phyloP scores from a whole-genome alignment of 352 stramenopile genomes.

The Phytophthora palmivora region DNA sequence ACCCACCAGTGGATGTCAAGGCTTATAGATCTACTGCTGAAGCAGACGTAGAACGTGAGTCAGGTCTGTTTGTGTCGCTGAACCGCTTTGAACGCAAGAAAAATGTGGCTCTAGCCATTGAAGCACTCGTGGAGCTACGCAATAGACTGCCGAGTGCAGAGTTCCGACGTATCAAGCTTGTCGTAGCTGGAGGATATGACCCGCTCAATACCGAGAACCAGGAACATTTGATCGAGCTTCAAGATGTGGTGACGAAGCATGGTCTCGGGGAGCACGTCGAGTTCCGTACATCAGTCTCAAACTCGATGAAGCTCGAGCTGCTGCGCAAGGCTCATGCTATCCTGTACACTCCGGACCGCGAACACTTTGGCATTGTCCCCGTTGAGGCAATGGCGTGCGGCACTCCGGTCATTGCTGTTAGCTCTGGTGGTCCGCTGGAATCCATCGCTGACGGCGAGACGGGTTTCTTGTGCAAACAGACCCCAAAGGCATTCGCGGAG shows the following conservation, averaged over 20 bases:
- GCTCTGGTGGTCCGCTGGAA: slow-evolving; percentile 96
- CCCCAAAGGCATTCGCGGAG: slow-evolving; percentile 60
- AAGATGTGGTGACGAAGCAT: slow-evolving; percentile 70
- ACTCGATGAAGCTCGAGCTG: slow-evolving; percentile 88
- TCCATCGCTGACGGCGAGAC: slow-evolving; percentile 92
- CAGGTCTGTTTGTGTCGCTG: slow-evolving; percentile 93
- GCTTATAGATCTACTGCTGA: slow-evolving; percentile 57
- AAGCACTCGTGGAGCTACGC: slow-evolving; percentile 76
- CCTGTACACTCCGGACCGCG: slow-evolving; percentile 96
- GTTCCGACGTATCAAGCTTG: slow-evolving; percentile 77
- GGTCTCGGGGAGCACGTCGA: slow-evolving; percentile 72
- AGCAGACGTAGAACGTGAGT: slow-evolving; percentile 40
- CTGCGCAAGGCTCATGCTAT: slow-evolving; percentile 88
- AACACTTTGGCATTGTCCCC: slow-evolving; percentile 99
- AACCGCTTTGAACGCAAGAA: slow-evolving; percentile 99
- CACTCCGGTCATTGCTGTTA: slow-evolving; percentile 94
- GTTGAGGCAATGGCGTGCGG: slow-evolving; percentile 97
- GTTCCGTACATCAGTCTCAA: slow-evolving; percentile 91
- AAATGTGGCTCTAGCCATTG: slow-evolving; percentile 92
- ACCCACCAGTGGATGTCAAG: slow-evolving; percentile 93
- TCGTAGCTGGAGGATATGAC: slow-evolving; percentile 97
- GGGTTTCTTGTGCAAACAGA: slow-evolving; percentile 81
- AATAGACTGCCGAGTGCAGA: slow-evolving; percentile 40
- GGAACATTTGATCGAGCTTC: slow-evolving; percentile 92
- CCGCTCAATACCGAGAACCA: slow-evolving; percentile 96